A percentile compares a stretch with the other conserved stretches of the same genome.
Evolutionary conservation across 2,329 filamentous ascomycete species (phyloP).

Genomic region (Ampelomyces quisqualis): DNA sequence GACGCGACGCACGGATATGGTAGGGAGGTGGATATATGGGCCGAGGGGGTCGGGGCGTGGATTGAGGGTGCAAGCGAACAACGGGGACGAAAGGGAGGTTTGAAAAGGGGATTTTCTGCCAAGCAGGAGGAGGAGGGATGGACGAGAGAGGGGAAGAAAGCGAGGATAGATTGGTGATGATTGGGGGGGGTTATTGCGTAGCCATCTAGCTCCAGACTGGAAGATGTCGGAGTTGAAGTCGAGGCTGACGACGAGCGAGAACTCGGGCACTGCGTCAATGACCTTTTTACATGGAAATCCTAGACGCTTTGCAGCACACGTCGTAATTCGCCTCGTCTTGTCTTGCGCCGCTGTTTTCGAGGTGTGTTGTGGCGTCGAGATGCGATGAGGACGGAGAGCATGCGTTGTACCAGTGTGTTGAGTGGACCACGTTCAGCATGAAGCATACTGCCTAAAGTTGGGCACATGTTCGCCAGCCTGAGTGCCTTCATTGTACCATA

Average conservation of each 20-base stretch:
- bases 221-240: no score
- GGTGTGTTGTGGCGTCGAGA: constrained; percentile 36
- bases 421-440: constrained; percentile 39
- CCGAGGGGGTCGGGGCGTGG: constrained; percentile 1
- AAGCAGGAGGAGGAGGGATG: no score
- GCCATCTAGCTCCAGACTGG: no score
- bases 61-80: not conserved
- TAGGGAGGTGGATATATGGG: constrained; percentile 7
- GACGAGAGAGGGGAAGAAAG: no score
- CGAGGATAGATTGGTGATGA: no score
- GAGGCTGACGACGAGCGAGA: constrained; percentile 5
- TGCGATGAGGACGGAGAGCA: constrained; percentile 45
- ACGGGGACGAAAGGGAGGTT: no score
- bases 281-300: constrained; percentile 32
- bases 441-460: no score
- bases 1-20: not conserved
- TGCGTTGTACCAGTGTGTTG: constrained; percentile 40
- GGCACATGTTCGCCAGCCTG: constrained; percentile 40
- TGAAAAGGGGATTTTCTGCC: no score
- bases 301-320: constrained; percentile 34
- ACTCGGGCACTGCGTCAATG: constrained; percentile 36
- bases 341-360: constrained; percentile 33
- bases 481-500: constrained; percentile 27
- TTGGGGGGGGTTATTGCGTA: no score
- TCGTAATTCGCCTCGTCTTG: constrained; percentile 41